Evolutionary conservation across 2,329 filamentous ascomycete species (phyloP).

Genomic region (Thelonectria blattea): DNA sequence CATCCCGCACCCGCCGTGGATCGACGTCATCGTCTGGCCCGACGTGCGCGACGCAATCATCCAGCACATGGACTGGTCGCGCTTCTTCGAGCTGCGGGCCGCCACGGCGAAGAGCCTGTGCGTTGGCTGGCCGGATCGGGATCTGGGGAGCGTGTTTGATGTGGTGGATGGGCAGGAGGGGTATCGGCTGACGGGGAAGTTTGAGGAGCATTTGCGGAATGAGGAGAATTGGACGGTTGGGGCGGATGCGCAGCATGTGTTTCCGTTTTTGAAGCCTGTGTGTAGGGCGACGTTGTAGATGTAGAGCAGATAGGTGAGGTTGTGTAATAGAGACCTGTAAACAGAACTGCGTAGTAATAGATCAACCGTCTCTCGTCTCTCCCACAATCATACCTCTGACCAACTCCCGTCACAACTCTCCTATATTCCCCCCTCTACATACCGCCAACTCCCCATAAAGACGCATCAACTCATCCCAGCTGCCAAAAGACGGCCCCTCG

Average conservation of each 20-base stretch:
- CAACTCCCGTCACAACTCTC: too few species aligned
- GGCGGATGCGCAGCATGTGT: constrained; percentile 11
- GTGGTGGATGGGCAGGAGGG: constrained; percentile 4
- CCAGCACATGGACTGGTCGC: constrained; percentile 26
- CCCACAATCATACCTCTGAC: too few species aligned
- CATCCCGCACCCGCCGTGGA: constrained; percentile 36
- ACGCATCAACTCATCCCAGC: constrained; percentile 26
- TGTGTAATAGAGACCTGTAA: too few species aligned
- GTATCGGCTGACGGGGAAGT: constrained; percentile 10
- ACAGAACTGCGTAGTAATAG: too few species aligned
- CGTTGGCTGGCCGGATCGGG: constrained; percentile 16
- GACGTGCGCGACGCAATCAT: constrained; percentile 30
- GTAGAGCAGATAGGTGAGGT: too few species aligned
- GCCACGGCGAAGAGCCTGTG: constrained; percentile 10
- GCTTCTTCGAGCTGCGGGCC: constrained; percentile 20
- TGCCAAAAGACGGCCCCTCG: constrained; percentile 27
- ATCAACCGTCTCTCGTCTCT: too few species aligned
- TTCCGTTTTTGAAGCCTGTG: constrained; percentile 22
- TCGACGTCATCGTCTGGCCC: constrained; percentile 33
- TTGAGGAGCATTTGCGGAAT: constrained; percentile 20
- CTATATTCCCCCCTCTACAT: too few species aligned
- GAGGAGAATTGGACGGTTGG: constrained; percentile 21
- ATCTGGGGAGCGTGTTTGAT: constrained; percentile 10
- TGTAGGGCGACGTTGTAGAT: constrained; percentile 11
- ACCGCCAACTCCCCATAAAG: not conserved